These are phyloP conservation scores for Serendipita indica DNA, from an alignment of 768 basidiomycete species.

Conservation along the genomic window DNA sequence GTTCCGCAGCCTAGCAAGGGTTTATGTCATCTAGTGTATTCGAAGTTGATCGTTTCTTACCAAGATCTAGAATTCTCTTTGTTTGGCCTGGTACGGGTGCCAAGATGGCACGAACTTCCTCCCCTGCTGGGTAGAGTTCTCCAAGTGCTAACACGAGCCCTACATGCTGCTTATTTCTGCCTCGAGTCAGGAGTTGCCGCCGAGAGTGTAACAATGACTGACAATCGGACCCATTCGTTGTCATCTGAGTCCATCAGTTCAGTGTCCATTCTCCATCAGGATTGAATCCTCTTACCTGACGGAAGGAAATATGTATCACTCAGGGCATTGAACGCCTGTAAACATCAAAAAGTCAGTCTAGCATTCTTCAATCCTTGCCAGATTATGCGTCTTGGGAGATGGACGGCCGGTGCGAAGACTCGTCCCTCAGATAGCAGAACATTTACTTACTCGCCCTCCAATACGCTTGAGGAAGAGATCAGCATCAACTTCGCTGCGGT, in stretches of 20 bases:
- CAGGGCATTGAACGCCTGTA: not conserved
- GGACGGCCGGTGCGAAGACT: too few relatives aligned
- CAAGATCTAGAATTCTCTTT: not conserved
- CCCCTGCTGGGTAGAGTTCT: not conserved
- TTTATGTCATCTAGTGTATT: not conserved
- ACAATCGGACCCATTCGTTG: slow-evolving; percentile 2
- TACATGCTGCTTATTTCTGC: slow-evolving; percentile 5
- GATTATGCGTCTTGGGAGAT: too few relatives aligned
- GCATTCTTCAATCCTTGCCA: too few relatives aligned
- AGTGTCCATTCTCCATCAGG: not conserved
- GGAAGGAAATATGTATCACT: not conserved
- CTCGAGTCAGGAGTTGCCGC: too few relatives aligned
- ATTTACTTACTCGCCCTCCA: not conserved
- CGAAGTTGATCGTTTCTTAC: not conserved
- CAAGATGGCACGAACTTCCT: not conserved
- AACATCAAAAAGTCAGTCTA: not conserved
- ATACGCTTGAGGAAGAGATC: not conserved
- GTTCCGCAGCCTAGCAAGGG: not conserved
- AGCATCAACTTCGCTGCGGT: not conserved
- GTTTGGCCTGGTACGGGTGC: not conserved
- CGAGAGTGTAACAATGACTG: not conserved
- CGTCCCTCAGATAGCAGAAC: too few relatives aligned
- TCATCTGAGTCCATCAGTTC: slow-evolving; percentile 3
- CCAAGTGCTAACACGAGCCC: not conserved
- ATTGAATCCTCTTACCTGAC: too few relatives aligned